Conservation (phyloP, 2,329 filamentous ascomycete genomes). For the Xylogone sp. region DNA sequence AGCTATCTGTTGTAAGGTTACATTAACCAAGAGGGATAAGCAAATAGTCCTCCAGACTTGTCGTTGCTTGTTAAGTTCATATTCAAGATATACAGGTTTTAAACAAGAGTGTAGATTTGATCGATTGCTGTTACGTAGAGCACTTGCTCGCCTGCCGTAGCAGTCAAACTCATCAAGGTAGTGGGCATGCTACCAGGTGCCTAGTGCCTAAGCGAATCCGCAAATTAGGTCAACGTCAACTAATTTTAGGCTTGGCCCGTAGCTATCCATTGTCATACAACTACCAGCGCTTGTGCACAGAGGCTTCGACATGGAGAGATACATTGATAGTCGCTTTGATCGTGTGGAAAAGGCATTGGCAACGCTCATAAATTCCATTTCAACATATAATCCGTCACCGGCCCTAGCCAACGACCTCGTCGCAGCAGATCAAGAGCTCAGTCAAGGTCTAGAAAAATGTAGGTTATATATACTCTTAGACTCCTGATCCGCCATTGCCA, state of each 20-base stretch:
- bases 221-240: too few relatives aligned
- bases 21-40: too few relatives aligned
- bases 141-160: too few relatives aligned
- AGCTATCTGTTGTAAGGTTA: too few relatives aligned
- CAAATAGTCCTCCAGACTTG: too few relatives aligned
- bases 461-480: constrained; percentile 15
- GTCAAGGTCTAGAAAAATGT: constrained; percentile 63
- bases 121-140: too few relatives aligned
- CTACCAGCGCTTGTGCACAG: neutral
- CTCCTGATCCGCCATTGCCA: neutral
- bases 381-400: constrained; percentile 75
- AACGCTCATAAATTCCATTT: constrained; percentile 72
- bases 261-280: neutral
- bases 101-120: too few relatives aligned
- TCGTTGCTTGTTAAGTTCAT: too few relatives aligned
- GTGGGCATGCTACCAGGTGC: too few relatives aligned
- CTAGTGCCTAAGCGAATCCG: too few relatives aligned
- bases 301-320: constrained; percentile 52
- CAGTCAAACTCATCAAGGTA: too few relatives aligned
- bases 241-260: neutral
- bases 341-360: constrained; percentile 64
- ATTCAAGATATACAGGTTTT: too few relatives aligned
- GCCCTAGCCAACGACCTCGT: constrained; percentile 65
- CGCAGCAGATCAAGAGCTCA: constrained; percentile 65
- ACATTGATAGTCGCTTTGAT: constrained; percentile 60